A percentile compares a stretch with the other conserved stretches of the same genome.
Evolutionary conservation across 345 rosid genomes (phyloP).

Genomic region (Iberis pinnata): DNA sequence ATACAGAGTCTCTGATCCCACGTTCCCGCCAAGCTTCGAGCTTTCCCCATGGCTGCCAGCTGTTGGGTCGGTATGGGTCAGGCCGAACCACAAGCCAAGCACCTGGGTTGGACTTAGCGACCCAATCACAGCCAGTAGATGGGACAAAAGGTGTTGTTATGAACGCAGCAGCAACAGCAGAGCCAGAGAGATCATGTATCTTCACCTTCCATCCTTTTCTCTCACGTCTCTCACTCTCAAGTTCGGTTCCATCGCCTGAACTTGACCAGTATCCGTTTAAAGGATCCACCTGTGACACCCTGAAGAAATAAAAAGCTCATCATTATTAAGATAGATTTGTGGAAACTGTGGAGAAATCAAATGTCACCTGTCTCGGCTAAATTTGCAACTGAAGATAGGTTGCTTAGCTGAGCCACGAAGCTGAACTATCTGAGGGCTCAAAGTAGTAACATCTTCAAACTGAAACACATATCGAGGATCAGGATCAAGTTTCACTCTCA

Average conservation of each 20-base stretch:
- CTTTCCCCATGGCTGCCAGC: slow-evolving; percentile 99
- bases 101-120: slow-evolving; percentile 88
- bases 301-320: slow-evolving; percentile 30
- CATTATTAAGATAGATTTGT: not conserved
- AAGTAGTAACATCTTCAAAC: slow-evolving; percentile 75
- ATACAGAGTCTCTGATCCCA: slow-evolving; percentile 73
- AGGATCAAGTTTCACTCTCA: slow-evolving; percentile 84
- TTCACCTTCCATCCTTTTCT: slow-evolving; percentile 98
- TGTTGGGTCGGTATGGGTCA: slow-evolving; percentile 66
- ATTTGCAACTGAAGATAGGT: slow-evolving; percentile 91
- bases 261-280: slow-evolving; percentile 59
- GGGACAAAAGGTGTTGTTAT: slow-evolving; percentile 98
- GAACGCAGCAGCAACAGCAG: slow-evolving; percentile 95
- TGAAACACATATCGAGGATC: slow-evolving; percentile 92
- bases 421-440: slow-evolving; percentile 93
- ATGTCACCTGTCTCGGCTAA: slow-evolving; percentile 77
- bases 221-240: slow-evolving; percentile 73
- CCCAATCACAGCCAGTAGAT: slow-evolving; percentile 95
- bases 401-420: slow-evolving; percentile 86
- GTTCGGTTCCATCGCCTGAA: slow-evolving; percentile 40
- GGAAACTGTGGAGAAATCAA: no score
- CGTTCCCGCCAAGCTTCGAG: slow-evolving; percentile 97
- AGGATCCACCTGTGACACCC: slow-evolving; percentile 65
- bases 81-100: slow-evolving; percentile 91
- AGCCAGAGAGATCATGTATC: slow-evolving; percentile 93